Evolutionary conservation across 805 yeast genomes (phyloP).

Genomic region (Candida broadrunensis): DNA sequence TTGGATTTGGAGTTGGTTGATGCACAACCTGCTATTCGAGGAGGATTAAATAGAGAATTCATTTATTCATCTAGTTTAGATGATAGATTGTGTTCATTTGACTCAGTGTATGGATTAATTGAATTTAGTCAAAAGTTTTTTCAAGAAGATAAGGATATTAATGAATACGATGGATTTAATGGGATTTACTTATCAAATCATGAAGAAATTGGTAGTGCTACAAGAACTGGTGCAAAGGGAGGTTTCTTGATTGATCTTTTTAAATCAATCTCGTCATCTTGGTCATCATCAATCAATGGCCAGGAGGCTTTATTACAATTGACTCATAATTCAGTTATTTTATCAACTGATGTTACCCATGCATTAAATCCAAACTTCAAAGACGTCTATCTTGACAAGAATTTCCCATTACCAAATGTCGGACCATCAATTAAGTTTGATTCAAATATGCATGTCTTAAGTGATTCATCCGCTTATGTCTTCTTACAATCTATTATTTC

Average conservation of each 20-base stretch:
- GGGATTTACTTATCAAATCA: conserved; percentile 35
- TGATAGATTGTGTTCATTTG: conserved; percentile 40
- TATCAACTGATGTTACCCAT: conserved; percentile 45
- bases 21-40: conserved; percentile 31
- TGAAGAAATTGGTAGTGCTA: conserved; percentile 40
- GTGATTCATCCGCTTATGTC: conserved; percentile 29
- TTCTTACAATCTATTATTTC: conserved; percentile 23
- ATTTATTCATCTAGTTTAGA: conserved; percentile 39
- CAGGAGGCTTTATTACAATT: conserved; percentile 7
- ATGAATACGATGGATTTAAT: conserved; percentile 23
- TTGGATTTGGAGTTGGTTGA: conserved; percentile 38
- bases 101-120: conserved; percentile 32
- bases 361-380: conserved; percentile 40
- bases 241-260: conserved; percentile 19
- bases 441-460: conserved; percentile 35
- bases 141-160: conserved; percentile 8
- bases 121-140: conserved; percentile 16
- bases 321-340: conserved; percentile 26
- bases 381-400: conserved; percentile 25
- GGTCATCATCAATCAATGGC: background rate
- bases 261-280: conserved; percentile 1
- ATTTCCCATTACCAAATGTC: conserved; percentile 36
- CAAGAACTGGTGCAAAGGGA: conserved; percentile 39
- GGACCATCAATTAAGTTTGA: conserved; percentile 38
- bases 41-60: conserved; percentile 36